Conservation (phyloP, 192 early-diverging fungal genomes). For the Linnemannia hyalina region DNA sequence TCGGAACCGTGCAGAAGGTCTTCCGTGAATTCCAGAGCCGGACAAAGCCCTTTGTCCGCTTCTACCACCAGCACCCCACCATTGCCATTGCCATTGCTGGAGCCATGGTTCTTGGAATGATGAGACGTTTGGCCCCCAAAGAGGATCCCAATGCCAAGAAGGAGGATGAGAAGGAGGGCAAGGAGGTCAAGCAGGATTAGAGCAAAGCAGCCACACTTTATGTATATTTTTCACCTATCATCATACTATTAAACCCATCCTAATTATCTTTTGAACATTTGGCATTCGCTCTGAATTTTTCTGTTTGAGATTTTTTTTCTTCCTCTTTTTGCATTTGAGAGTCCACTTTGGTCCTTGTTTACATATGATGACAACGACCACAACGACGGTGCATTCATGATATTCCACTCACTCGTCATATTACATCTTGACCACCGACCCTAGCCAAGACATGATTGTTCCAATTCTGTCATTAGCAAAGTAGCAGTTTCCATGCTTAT, state of each 20-base stretch:
- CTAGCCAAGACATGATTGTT: too few relatives aligned
- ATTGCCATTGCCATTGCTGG: slow-evolving; percentile 15
- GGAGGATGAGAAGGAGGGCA: slow-evolving; percentile 16
- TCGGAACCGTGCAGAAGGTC: slow-evolving; percentile 22
- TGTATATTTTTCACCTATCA: neutral
- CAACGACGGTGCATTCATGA: too few relatives aligned
- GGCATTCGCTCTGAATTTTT: neutral
- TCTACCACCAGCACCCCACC: slow-evolving; percentile 22
- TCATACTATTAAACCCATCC: slow-evolving; percentile 1
- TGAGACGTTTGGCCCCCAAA: slow-evolving; percentile 23
- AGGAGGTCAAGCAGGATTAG: slow-evolving; percentile 44
- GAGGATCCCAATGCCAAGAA: slow-evolving; percentile 9
- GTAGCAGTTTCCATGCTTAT: too few relatives aligned
- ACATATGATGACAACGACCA: too few relatives aligned
- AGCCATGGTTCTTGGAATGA: slow-evolving; percentile 26
- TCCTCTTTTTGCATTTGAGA: too few relatives aligned
- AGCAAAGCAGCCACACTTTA: neutral
- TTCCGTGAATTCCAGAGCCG: slow-evolving; percentile 27
- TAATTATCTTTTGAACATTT: neutral
- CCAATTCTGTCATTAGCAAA: too few relatives aligned
- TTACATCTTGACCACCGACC: too few relatives aligned
- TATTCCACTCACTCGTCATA: too few relatives aligned
- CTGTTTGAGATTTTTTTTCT: too few relatives aligned
- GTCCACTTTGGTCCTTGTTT: too few relatives aligned
- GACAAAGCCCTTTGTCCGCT: neutral